These are phyloP conservation scores for Capsella bursapastoris DNA, from an alignment of 345 rosid genomes.

Conservation along the genomic window DNA sequence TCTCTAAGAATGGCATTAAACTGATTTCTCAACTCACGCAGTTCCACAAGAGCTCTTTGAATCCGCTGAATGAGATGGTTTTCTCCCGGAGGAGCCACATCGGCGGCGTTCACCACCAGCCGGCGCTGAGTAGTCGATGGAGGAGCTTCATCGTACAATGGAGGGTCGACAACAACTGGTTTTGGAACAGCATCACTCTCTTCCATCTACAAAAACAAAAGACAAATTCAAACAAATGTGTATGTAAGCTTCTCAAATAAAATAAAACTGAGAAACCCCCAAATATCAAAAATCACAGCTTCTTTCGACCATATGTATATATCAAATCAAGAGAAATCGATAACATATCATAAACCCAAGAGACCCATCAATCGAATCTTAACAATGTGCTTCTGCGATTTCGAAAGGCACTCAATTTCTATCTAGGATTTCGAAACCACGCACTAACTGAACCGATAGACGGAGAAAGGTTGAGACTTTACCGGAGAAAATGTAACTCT, in stretches of 20 bases:
- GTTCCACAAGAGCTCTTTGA: conserved; percentile 42
- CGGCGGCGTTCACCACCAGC: conserved; percentile 8
- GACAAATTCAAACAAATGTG: conserved; percentile 6
- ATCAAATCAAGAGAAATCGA: not conserved
- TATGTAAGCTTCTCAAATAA: not conserved
- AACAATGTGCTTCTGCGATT: conserved; percentile 20
- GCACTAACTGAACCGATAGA: not conserved
- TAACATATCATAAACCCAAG: not conserved
- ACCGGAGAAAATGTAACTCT: conserved; percentile 11
- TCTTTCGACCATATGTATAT: not conserved
- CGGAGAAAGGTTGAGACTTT: not conserved
- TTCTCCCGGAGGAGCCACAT: conserved; percentile 17
- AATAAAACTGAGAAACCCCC: not conserved
- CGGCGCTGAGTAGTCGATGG: conserved; percentile 17
- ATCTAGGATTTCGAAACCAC: conserved; percentile 7
- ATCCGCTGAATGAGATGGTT: conserved; percentile 37
- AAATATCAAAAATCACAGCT: not conserved
- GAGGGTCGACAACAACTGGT: conserved; percentile 46
- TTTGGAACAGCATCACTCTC: conserved; percentile 38
- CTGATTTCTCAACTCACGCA: conserved; percentile 39
- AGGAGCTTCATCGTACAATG: conserved; percentile 34
- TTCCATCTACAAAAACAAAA: conserved; percentile 32
- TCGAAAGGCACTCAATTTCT: not conserved
- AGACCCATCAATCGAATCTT: conserved; percentile 10
- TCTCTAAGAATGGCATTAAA: conserved; percentile 44